Evolutionary conservation across 176 grass and related monocot species (phyloP), one percentile per base, ranked within the genome.

Genomic region (Musa troglodytarum): DNA sequence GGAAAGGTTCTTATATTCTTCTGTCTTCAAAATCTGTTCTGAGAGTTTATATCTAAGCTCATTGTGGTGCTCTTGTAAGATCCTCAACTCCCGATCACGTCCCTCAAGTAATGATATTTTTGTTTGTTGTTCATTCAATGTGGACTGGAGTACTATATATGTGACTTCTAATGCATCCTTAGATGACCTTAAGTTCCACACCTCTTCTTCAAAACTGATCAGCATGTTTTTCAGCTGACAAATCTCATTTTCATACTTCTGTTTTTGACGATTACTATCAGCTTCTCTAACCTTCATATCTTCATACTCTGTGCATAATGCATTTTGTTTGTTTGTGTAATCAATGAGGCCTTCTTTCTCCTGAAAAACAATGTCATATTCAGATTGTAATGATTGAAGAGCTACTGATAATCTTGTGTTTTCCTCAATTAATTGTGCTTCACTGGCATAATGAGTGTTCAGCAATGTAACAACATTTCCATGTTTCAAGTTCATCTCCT

Each of bases 1-100:
- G 59, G 88, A 92, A 8, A 99, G 79, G 71, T 87, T 94, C 77
- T 87, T 99, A 79, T 91, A 94, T 71, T 99, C 95, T 78, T 99
- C 86, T 65, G 95, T 81, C 83, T 87, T 99, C 83, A 91, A 65
- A 82, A 76, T 89, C 84, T 99, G 86, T 83, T 99, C 90, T 51
- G 88, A 82, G 53, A 94, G 86, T 85, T 90, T 91, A 74, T 81
- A 74, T 52, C 84, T 86, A 24, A 94, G 82, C 53, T 91, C 95
- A 55, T 83, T 84, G 52, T 99, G 81, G 26, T 94, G 87, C 76
- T 89, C 90, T 89, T 84, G 86, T 51, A 91, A 89, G 78, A 57
- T 74, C 55, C 26, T 82, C 61, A 91, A 77, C 63, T 99, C 80
- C 55, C 61, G 68, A 14, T 70, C 82, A 54, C 65, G 89, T 86